Base-by-base conservation (phyloP, 2,329 filamentous ascomycete genomes). In the Spiromastix sp. region DNA sequence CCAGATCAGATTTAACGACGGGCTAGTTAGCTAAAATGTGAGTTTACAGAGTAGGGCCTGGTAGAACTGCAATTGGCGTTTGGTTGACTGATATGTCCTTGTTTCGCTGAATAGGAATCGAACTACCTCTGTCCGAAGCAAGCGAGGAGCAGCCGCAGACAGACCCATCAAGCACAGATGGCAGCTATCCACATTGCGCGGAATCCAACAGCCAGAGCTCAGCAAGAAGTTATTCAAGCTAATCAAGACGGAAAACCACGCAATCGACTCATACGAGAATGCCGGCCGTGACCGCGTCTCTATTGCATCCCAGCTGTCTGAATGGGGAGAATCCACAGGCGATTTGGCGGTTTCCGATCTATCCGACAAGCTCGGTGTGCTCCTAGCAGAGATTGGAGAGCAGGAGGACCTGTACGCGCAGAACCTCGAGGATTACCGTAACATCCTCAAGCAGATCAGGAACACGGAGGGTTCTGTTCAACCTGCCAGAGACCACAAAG, bases 401-500 rank as follows among this genome's bases (percentile, higher is more conserved):
- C 86, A 93, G 61, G 91, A 98, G 59, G 87, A 95, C 47, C 55
- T 71, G 30, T 96, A 87, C 59, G 85, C 87, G 4, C 81, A 89
- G 59, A 79, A 79, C 32, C 60, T 98, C 37, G 91, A 98, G 58
- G 86, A 94, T 43, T 85, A 82, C 47, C 75, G 91, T 32, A 72
- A 68, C 21, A 64, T 85, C 16, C 68, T 98, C 58, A 98, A 98
- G 72, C 74, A 84, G 46, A 93, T 98, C 48, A 77, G 91, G 46
- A 93, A 98, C 61, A 95, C 86, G 10, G 91, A 98, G 68, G 81
- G 81, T 64, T 93, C 84, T 46, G 89, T 98, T 11, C 87, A 95
- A 67, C 91, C 91, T 5, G 86, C 81, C 52, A 74, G 91, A 40
- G 87, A 94, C 48, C 74, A 82, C 50, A 91, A 91, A 63, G 68